Conservation (phyloP, 352 stramenopile genomes). For the Globisporangium canariense region DNA sequence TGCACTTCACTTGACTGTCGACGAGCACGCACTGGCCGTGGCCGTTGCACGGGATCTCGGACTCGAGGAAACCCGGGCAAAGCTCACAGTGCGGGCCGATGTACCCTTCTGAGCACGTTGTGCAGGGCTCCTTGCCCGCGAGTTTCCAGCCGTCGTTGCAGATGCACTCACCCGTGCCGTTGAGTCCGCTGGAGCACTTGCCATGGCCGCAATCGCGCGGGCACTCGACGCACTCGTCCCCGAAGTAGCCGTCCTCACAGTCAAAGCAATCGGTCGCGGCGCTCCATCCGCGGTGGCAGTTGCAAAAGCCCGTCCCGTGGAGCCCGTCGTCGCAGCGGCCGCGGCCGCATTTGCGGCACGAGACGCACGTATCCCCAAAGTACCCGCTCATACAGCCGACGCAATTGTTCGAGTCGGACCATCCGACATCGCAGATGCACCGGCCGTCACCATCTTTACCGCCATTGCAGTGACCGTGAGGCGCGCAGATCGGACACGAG, state of each 20-base stretch:
- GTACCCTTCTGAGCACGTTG: conserved; percentile 70
- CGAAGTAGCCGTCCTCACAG: conserved; percentile 79
- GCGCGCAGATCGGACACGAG: conserved; percentile 81
- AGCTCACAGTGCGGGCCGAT: conserved; percentile 67
- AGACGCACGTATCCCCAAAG: conserved; percentile 63
- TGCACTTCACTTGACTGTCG: conserved; percentile 50
- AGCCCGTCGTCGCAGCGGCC: conserved; percentile 80
- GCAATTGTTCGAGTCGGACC: conserved; percentile 87
- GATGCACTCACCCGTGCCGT: conserved; percentile 74
- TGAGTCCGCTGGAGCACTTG: conserved; percentile 67
- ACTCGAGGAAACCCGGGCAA: conserved; percentile 75
- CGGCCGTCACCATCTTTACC: conserved; percentile 76
- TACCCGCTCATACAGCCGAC: conserved; percentile 85
- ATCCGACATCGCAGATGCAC: conserved; percentile 83
- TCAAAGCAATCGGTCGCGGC: conserved; percentile 75
- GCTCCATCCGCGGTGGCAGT: conserved; percentile 80
- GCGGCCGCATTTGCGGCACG: conserved; percentile 76
- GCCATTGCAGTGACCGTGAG: conserved; percentile 81
- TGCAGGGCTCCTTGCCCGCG: conserved; percentile 60
- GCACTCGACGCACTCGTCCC: conserved; percentile 64
- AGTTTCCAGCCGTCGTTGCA: conserved; percentile 76
- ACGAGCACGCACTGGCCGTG: conserved; percentile 65
- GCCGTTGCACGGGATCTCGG: conserved; percentile 61
- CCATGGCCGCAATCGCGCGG: conserved; percentile 74
- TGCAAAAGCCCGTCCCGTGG: conserved; percentile 69